Evolutionary conservation across 768 basidiomycete genomes (phyloP).

Genomic region (Xerocomellus dryophilus): DNA sequence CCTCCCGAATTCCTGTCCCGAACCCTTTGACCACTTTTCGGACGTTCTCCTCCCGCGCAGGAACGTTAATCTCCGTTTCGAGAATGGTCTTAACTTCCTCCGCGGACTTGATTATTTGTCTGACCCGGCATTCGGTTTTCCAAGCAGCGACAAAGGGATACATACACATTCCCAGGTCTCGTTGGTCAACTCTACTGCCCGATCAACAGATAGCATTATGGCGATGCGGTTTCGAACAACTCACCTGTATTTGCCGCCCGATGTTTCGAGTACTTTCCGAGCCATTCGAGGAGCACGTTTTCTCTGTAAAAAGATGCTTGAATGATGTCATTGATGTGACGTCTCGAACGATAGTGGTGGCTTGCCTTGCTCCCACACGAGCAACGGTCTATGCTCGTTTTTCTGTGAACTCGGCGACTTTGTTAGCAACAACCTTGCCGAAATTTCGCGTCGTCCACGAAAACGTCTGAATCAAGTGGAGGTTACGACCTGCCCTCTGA

Average conservation of each 20-base stretch:
- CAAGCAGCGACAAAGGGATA: constrained; percentile 41
- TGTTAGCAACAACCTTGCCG: constrained; percentile 42
- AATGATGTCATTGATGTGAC: too few species aligned
- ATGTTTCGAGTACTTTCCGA: too few species aligned
- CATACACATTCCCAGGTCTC: not conserved
- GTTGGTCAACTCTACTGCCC: not conserved
- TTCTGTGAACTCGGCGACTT: constrained; percentile 38
- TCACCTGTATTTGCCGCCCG: constrained; percentile 1
- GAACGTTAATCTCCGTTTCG: constrained; percentile 38
- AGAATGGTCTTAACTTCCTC: constrained; percentile 48
- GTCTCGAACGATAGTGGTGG: not conserved
- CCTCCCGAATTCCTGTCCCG: constrained; percentile 37
- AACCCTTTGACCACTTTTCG: constrained; percentile 42
- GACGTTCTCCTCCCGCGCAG: constrained; percentile 36
- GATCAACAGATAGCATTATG: not conserved
- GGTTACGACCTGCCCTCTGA: constrained; percentile 35
- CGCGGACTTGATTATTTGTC: constrained; percentile 40
- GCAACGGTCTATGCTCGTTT: constrained; percentile 37
- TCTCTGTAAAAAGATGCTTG: too few species aligned
- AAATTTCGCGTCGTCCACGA: not conserved
- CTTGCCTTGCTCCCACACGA: constrained; percentile 42
- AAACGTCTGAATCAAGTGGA: not conserved
- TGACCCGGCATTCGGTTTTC: constrained; percentile 46
- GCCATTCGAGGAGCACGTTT: too few species aligned
- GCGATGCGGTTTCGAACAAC: not conserved